Percentiles rank a stretch among this genome's conserved stretches.
These are phyloP conservation scores for Pistacia vera DNA, from an alignment of 345 rosid species.

Conservation along the genomic window DNA sequence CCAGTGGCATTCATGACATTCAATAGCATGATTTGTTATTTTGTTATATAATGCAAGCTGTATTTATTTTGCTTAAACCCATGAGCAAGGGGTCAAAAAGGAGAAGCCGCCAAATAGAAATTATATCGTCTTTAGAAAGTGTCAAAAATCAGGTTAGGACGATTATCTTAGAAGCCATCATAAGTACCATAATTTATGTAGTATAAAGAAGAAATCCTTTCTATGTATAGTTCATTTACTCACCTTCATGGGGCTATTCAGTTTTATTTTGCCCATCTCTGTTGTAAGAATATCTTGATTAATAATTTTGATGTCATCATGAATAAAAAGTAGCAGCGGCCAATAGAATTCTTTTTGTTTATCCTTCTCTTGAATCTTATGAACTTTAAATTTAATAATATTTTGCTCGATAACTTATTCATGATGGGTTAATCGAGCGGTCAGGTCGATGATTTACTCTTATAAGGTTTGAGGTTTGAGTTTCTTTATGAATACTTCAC, in stretches of 20 bases:
- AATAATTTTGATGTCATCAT: constrained; percentile 17
- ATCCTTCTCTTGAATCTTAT: too few relatives aligned
- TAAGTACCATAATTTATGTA: constrained; percentile 7
- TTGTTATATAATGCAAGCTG: neutral
- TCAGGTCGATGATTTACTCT: too few relatives aligned
- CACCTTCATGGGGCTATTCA: neutral
- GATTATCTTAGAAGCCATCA: neutral
- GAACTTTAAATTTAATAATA: too few relatives aligned
- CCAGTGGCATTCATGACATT: neutral
- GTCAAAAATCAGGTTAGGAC: constrained; percentile 9
- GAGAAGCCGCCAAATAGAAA: neutral
- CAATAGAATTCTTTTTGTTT: neutral
- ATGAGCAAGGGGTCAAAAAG: neutral
- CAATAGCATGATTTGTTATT: neutral
- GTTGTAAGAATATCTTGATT: constrained; percentile 28
- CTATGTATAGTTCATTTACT: constrained; percentile 17
- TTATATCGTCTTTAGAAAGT: constrained; percentile 4
- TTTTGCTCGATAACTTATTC: too few relatives aligned
- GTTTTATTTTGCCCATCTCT: constrained; percentile 7
- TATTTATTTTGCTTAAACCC: neutral
- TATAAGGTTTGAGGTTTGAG: too few relatives aligned
- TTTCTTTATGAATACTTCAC: too few relatives aligned
- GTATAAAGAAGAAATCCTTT: constrained; percentile 17
- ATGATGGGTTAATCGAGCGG: too few relatives aligned
- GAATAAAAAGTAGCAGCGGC: constrained; percentile 21